phyloP scores from a whole-genome alignment of 192 early-diverging fungal genomes.

The Coemansia sp. region DNA sequence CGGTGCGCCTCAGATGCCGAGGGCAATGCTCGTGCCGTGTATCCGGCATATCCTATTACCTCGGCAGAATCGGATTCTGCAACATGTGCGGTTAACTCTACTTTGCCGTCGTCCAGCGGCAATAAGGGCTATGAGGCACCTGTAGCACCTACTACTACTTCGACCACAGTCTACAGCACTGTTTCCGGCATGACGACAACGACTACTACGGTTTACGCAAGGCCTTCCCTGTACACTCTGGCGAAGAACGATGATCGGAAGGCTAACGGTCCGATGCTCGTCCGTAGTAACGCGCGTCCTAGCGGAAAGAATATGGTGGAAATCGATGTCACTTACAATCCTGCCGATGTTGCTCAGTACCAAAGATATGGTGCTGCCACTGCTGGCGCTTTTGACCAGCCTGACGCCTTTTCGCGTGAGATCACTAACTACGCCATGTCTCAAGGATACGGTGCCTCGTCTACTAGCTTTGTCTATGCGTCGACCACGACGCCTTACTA shows the following conservation, averaged over 20 bases:
- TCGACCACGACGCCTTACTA: not conserved
- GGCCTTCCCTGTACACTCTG: conserved; percentile 9
- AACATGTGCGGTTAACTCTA: not conserved
- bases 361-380: conserved; percentile 19
- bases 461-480: not conserved
- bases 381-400: conserved; percentile 31
- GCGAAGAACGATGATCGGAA: not conserved
- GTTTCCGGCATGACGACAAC: not conserved
- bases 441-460: conserved; percentile 29
- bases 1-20: conserved; percentile 25
- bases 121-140: not conserved
- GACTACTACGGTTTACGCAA: not conserved
- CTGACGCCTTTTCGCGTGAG: conserved; percentile 42
- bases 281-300: conserved; percentile 16
- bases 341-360: conserved; percentile 16
- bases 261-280: conserved; percentile 20
- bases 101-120: not conserved
- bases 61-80: not conserved
- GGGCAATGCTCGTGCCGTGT: conserved; percentile 18
- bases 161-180: not conserved
- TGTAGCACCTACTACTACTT: not conserved
- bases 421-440: conserved; percentile 33
- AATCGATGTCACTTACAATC: conserved; percentile 36
- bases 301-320: conserved; percentile 31
- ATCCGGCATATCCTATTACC: conserved; percentile 6